Base-by-base conservation (phyloP, 2,329 filamentous ascomycete genomes). In the Paramyrothecium sp. region DNA sequence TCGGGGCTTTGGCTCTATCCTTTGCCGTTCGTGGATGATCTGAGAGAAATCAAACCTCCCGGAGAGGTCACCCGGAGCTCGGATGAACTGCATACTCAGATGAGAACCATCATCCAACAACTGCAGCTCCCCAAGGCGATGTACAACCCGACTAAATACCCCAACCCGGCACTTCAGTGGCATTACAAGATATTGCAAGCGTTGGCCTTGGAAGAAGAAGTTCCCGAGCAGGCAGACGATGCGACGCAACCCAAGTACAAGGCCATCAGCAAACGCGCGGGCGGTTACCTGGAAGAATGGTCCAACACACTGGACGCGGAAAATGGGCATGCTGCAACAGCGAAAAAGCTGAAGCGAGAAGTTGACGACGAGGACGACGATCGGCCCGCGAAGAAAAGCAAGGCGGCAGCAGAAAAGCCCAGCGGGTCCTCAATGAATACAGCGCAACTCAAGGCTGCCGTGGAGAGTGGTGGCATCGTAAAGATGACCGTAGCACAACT, bases 181-280 rank as follows among this genome's bases (percentile, higher is more conserved):
- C 95, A 98, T 76, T 99, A 98, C 78, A 89, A 87, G 60, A 96
- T 99, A 50, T 78, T 99, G 1, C 95, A 99, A 74, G 89, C 91
- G 7, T 82, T 97, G 57, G 95, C 95, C 0, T 80, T 99, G 1
- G 93, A 97, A 38, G 95, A 99, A 70, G 93, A 97, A 63, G 77
- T 96, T 1, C 93, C 93, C 0, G 88, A 90, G 20, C 83, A 88
- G 53, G 75, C 75, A 2, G 80, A 85, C 16, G 95, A 99, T 69
- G 88, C 89, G 62, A 98, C 95, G 0, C 71, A 91, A 16, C 95
- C 95, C 2, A 91, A 90, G 65, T 92, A 89, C 73, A 89, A 85
- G 64, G 91, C 96, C 63, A 98, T 99, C 56, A 86, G 92, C 71
- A 98, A 96, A 77, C 87, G 94, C 30, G 89, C 90, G 2, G 93